phyloP scores from a whole-genome alignment of 2,329 filamentous ascomycete genomes.

The Beauveria caledonica region DNA sequence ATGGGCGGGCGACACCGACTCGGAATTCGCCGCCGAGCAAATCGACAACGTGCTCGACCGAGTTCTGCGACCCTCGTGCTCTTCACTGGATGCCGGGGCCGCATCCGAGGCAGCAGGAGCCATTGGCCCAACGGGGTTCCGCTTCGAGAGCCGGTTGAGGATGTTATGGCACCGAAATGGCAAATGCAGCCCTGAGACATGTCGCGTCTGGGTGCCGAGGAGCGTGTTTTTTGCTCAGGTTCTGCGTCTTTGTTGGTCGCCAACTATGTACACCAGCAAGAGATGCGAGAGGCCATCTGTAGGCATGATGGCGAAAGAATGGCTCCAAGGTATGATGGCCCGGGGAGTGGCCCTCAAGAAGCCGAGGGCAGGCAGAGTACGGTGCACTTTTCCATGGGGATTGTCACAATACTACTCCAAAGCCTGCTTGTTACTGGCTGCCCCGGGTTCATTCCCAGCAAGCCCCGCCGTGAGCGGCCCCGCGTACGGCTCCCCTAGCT shows the following conservation, averaged over 20 bases:
- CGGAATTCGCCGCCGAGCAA: not conserved
- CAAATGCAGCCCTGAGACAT: not conserved
- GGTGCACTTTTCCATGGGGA: not conserved
- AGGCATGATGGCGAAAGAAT: not conserved
- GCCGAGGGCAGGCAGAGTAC: not conserved
- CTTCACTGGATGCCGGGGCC: not conserved
- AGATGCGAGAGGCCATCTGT: not conserved
- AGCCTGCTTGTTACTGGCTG: not conserved
- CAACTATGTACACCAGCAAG: no score
- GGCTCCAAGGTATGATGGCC: not conserved
- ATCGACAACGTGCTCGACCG: not conserved
- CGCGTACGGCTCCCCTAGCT: not conserved
- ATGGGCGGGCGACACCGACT: not conserved
- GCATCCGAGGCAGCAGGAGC: not conserved
- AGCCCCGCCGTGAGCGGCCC: not conserved
- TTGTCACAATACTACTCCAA: not conserved
- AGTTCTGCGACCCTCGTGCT: not conserved
- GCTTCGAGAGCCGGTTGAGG: not conserved
- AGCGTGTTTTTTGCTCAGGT: no score
- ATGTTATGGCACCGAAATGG: not conserved
- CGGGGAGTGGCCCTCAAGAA: not conserved
- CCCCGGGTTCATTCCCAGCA: not conserved
- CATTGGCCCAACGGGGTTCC: not conserved
- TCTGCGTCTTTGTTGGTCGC: no score
- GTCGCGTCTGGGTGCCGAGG: not conserved